phyloP scores from a whole-genome alignment of 768 basidiomycete genomes.

The Podaxis rugospora region DNA sequence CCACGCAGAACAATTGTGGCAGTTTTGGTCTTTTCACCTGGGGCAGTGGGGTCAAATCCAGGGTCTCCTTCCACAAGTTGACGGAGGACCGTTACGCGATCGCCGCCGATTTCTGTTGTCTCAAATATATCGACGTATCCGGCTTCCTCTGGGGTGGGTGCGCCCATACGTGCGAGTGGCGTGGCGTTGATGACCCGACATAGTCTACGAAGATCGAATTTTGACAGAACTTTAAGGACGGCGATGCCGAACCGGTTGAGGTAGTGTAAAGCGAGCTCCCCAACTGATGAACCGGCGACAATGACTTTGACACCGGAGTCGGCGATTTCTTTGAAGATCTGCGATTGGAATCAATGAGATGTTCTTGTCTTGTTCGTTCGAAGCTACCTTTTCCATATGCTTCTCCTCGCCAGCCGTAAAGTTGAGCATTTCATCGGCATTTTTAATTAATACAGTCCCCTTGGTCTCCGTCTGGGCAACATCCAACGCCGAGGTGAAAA shows the following conservation, averaged over 20 bases:
- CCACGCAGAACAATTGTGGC: conserved; percentile 95
- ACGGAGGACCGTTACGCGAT: conserved; percentile 93
- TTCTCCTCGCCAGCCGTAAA: conserved; percentile 96
- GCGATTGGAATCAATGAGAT: background rate
- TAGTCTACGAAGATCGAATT: conserved; percentile 92
- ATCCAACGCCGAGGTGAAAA: conserved; percentile 92
- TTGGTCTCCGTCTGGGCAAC: conserved; percentile 98
- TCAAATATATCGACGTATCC: conserved; percentile 94
- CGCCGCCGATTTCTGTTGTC: conserved; percentile 93
- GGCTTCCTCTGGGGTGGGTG: conserved; percentile 94
- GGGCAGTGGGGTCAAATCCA: conserved; percentile 47
- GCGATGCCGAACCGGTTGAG: conserved; percentile 91
- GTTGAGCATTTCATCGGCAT: conserved; percentile 94
- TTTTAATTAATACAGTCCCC: conserved; percentile 94
- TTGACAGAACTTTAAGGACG: conserved; percentile 95
- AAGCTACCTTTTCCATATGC: conserved; percentile 79
- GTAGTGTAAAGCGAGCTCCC: conserved; percentile 96
- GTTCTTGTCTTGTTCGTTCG: background rate
- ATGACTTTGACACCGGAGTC: conserved; percentile 93
- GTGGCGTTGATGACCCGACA: conserved; percentile 96
- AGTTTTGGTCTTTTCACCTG: conserved; percentile 74
- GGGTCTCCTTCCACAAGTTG: conserved; percentile 69
- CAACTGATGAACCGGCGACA: conserved; percentile 88
- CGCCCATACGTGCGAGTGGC: conserved; percentile 92
- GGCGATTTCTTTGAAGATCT: conserved; percentile 97